Evolutionary conservation across 768 basidiomycete species (phyloP).

Genomic region (Russula vinacea): DNA sequence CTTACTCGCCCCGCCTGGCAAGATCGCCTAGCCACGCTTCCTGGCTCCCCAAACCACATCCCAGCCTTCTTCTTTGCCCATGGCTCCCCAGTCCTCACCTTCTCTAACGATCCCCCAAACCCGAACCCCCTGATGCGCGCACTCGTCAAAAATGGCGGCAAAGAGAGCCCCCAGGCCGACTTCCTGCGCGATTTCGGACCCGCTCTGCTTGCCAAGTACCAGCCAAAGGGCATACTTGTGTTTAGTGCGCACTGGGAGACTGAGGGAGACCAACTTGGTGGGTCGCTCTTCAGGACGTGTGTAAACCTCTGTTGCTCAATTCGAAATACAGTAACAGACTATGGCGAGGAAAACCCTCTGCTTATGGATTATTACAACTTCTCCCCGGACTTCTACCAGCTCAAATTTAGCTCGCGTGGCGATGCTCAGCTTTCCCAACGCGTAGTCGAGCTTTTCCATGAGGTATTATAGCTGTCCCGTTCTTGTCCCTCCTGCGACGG

Average conservation of each 20-base stretch:
- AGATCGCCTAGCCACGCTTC: slow-evolving; percentile 52
- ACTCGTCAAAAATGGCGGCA: slow-evolving; percentile 39
- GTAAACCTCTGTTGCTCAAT: not conserved
- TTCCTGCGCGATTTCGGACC: slow-evolving; percentile 70
- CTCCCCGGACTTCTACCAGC: slow-evolving; percentile 51
- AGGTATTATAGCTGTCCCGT: slow-evolving; percentile 37
- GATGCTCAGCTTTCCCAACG: slow-evolving; percentile 54
- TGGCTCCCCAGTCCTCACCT: slow-evolving; percentile 55
- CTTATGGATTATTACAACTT: slow-evolving; percentile 77
- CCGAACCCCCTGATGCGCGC: slow-evolving; percentile 4
- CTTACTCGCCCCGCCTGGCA: slow-evolving; percentile 47
- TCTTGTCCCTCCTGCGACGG: not conserved
- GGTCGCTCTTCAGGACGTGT: slow-evolving; percentile 23
- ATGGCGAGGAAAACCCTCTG: slow-evolving; percentile 71
- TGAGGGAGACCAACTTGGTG: slow-evolving; percentile 52
- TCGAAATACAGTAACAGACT: slow-evolving; percentile 60
- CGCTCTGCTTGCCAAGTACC: slow-evolving; percentile 61
- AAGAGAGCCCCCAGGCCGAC: slow-evolving; percentile 50
- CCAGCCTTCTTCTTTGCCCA: slow-evolving; percentile 77
- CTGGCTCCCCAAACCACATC: slow-evolving; percentile 55
- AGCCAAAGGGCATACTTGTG: slow-evolving; percentile 74
- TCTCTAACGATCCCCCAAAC: slow-evolving; percentile 32
- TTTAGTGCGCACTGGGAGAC: slow-evolving; percentile 87
- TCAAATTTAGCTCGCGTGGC: slow-evolving; percentile 67
- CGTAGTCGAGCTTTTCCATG: slow-evolving; percentile 57